Evolutionary conservation across 331 rosid genomes (phyloP), one percentile per base, ranked within the genome.

Genomic region (Stylosanthes scabra): DNA sequence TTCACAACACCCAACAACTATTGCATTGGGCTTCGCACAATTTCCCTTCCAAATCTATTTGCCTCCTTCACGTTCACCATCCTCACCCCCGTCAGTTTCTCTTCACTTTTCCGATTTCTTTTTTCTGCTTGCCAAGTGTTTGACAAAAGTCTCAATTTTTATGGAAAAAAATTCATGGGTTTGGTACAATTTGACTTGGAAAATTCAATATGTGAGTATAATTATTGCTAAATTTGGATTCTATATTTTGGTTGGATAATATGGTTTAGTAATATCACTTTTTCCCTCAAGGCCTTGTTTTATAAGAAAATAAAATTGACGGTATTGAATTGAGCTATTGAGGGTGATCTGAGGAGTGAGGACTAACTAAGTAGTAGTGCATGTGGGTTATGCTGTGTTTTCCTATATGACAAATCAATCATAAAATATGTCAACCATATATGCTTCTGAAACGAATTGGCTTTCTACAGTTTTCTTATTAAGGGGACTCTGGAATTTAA

Each of bases 21-120:
- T 78, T 93, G 72, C 66, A 77, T 52, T 93, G 98, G 97, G 80
- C 87, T 5, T 29, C 70, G 1, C 74, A 79, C 9, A 90, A 84
- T 59, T 89, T 89, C 63, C 11, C 83, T 0, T 84, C 83, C 50
- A 93, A 84, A 72, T 74, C 15, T 9, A 84, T 93, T 3, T 93
- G 97, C 67, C 72, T 93, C 59, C 92, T 90, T 46, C 98, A 93
- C 28, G 84, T 90, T 84, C 87, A 86, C 45, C 78, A 39, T 8
- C 80, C 87, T 7, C 11, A 83, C 27, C 75, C 12, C 56, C 52
- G 97, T 92, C 76, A 86, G 89, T 72, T 54, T 68, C 68, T 64
- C 46, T 57, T 68, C 72, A 31, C 37, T 31, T 31, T 31, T 31
- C 4, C 37, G 4, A 31, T 31, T 31, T 3, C n/a, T n/a, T 31